Base-by-base conservation (phyloP, 371 early-diverging fungal species). In the Sporodiniella umbellata region DNA sequence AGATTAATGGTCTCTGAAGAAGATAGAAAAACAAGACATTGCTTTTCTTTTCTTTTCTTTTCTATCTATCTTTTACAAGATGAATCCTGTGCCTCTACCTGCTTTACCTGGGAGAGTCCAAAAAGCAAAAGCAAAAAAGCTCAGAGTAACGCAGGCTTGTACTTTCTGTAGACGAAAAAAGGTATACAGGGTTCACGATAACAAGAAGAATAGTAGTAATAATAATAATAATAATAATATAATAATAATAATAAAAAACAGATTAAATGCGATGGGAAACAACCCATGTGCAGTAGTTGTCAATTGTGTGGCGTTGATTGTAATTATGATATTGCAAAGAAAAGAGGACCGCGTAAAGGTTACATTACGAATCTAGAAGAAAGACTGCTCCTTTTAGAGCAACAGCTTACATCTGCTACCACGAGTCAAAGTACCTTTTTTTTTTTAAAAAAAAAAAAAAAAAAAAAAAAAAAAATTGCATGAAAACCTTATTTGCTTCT, bases 321-420 rank as follows among this genome's bases (percentile, higher is more conserved):
- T 68, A 75, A 87, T 25, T 92, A 87, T 60, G 74, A 81, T 4
- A 79, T 84, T 12, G 79, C 78, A 46, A 86, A 86, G 50, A 87
- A 88, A 53, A 79, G 91, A n/a, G 89, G 89, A 0, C 91, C 89
- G 17, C 81, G 88, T 23, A 87, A 88, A 58, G 91, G 91, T 7
- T 86, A 87, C 48, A 86, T 87, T 8, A 85, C 85, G 33, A 66
- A 80, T 22, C 64, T 90, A 17, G 90, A 90, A 51, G 79, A 76
- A 55, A 73, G 87, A 35, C 65, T 89, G 25, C 79, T 72, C 40
- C 78, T 78, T 51, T 66, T 86, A 57, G 88, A 88, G 57, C 68
- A 70, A 39, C 64, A 83, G 25, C 58, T 87, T 14, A 23, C 58
- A 42, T 17, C 31, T 18, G 12, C 19, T 18, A 7, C 15, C 19